Evolutionary conservation across 1,284 basidiomycete species (phyloP), one percentile per base, ranked within the genome.

Genomic region (Sanghuangporus sanghuang): DNA sequence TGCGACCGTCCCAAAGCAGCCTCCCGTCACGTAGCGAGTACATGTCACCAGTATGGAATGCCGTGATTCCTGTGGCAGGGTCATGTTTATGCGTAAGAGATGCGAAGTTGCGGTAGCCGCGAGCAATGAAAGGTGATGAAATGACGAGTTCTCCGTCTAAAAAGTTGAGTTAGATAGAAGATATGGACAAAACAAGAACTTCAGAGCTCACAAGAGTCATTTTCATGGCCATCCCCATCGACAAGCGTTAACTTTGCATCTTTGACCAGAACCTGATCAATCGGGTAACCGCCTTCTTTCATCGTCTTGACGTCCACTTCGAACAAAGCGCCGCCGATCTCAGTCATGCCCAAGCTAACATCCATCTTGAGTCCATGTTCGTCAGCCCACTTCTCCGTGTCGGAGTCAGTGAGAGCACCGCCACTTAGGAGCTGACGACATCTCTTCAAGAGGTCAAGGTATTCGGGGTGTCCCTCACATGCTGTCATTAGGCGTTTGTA

Each of bases 341-440:
- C 75, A 5, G 74, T 76, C 75, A 76, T 76, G 0, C 75, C 75
- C 53, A 76, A 71, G 62, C 71, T 70, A 38, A 73, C 63, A 18
- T 73, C 63, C n/a, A 76, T 50, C n/a, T 68, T 69, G n/a, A 76
- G 59, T 3, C 63, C 61, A 9, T 71, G 61, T 39, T 71, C 61
- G 11, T 62, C 68, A 1, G 73, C 71, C 74, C 75, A 76, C 23
- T 70, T 60, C 2, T 73, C 57, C 53, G 71, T 70, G 18, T 69
- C 71, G 1, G 59, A 27, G 62, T 69, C 72, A 2, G 71, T 71
- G 7, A 68, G 66, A 16, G 75, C 74, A 39, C 75, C 75, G n/a
- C 74, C 74, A 5, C 69, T 68, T 9, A 68, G 65, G 18, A 74
- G 66, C 6, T 73, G 63, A 56, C 71, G 73, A 57, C 74, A 67